Evolutionary conservation across 2,329 filamentous ascomycete species (phyloP).

Genomic region (Stemphylium beticola): DNA sequence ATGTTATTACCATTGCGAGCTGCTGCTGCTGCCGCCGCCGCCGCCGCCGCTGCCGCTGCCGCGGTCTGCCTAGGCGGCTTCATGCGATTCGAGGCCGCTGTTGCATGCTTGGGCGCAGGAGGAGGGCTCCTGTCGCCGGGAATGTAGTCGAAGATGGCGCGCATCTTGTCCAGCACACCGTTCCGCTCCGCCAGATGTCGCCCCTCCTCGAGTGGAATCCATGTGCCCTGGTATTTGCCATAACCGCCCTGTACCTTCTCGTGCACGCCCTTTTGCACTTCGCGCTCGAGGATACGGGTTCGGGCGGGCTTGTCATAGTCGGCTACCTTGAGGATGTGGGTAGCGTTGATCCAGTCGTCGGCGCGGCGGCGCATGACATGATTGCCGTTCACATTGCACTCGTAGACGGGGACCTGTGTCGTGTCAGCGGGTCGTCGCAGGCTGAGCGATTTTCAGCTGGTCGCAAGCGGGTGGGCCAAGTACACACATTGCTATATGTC

Average conservation of each 20-base stretch:
- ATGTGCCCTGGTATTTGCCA: conserved; percentile 98
- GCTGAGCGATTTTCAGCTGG: not conserved
- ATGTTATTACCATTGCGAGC: conserved; percentile 34
- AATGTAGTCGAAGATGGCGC: conserved; percentile 86
- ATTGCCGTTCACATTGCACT: conserved; percentile 84
- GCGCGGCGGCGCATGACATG: conserved; percentile 95
- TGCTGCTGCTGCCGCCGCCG: conserved; percentile 14
- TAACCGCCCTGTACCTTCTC: conserved; percentile 99
- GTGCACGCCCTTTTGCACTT: conserved; percentile 94
- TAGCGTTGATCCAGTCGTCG: conserved; percentile 99
- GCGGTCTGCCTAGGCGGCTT: conserved; percentile 74
- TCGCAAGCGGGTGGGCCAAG: conserved; percentile 4
- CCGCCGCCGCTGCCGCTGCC: conserved; percentile 59
- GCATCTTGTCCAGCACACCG: conserved; percentile 80
- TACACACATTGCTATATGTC: conserved; percentile 64
- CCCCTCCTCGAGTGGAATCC: conserved; percentile 88
- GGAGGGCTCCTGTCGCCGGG: conserved; percentile 87
- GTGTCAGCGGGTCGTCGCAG: conserved; percentile 25
- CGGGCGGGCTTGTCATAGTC: conserved; percentile 96
- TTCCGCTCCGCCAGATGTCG: conserved; percentile 85
- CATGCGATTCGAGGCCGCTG: conserved; percentile 73
- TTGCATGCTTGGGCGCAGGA: conserved; percentile 88
- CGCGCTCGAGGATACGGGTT: conserved; percentile 92
- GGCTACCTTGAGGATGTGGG: conserved; percentile 95
- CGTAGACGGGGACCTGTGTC: conserved; percentile 86